Percentiles rank a stretch among this genome's conserved stretches.
These are phyloP conservation scores for Rhododendron simsii DNA, from an alignment of 148 eudicot genomes.

Conservation along the genomic window DNA sequence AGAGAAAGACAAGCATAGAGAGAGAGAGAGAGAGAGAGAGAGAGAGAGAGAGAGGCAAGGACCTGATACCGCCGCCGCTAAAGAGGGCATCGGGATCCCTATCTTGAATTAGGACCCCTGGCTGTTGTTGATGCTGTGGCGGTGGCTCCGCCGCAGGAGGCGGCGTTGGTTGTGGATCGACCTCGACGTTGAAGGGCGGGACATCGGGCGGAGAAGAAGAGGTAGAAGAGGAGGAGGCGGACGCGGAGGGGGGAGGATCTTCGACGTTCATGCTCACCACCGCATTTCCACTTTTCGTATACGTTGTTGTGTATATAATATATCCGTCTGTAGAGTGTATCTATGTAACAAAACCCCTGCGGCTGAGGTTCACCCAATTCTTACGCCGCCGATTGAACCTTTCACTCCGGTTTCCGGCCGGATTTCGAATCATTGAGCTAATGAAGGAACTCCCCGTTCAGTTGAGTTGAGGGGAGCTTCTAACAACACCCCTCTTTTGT, in stretches of 20 bases:
- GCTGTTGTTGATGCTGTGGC: not conserved
- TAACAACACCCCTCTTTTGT: not conserved
- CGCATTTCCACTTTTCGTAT: conserved; percentile 1
- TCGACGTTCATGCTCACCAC: conserved; percentile 8
- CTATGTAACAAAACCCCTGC: no score
- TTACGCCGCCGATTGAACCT: not conserved
- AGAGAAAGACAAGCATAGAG: no score
- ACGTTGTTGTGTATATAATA: not conserved
- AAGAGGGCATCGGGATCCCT: conserved; percentile 46
- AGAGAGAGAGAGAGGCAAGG: not conserved
- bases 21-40: not conserved
- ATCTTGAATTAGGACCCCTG: conserved; percentile 19
- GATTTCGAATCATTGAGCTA: not conserved
- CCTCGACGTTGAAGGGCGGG: conserved; percentile 7
- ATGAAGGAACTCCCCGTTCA: no score
- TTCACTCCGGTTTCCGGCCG: not conserved
- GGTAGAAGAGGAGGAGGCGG: not conserved
- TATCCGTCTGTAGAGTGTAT: not conserved
- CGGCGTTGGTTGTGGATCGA: conserved; percentile 2
- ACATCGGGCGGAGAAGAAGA: not conserved
- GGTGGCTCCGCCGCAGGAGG: not conserved
- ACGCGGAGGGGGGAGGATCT: conserved; percentile 2
- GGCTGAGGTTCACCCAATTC: not conserved
- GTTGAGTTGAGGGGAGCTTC: not conserved
- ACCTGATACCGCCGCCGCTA: conserved; percentile 73